Percentiles rank a stretch among this genome's conserved stretches.
Evolutionary conservation across 495 filamentous ascomycete species (phyloP).

Genomic region (Neurospora cerealis): DNA sequence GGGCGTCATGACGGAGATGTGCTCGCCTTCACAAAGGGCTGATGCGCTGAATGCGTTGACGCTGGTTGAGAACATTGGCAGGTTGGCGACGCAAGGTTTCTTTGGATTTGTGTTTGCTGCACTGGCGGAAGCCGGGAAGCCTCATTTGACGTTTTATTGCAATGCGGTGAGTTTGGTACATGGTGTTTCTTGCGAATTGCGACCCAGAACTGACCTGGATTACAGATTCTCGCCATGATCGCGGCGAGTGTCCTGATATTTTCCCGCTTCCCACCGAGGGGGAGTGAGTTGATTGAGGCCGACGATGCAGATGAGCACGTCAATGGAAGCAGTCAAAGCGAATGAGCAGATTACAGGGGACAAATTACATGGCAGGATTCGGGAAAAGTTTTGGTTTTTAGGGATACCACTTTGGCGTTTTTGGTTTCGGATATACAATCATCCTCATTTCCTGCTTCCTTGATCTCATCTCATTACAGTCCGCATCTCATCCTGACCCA

Average conservation of each 20-base stretch:
- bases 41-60: constrained; percentile 49
- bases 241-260: constrained; percentile 37
- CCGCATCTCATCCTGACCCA: not conserved
- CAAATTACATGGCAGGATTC: not conserved
- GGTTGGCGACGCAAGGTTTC: constrained; percentile 39
- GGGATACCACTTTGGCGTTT: not conserved
- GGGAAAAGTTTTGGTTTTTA: not conserved
- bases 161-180: constrained; percentile 37
- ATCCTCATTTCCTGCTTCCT: not conserved
- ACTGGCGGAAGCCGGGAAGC: constrained; percentile 36
- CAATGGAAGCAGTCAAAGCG: not conserved
- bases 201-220: not conserved
- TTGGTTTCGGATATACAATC: not conserved
- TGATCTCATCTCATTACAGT: not conserved
- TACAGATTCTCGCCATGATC: constrained; percentile 33
- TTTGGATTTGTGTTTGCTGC: constrained; percentile 46
- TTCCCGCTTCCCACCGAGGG: constrained; percentile 36
- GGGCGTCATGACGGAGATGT: constrained; percentile 48
- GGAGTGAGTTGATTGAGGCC: constrained; percentile 30
- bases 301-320: constrained; percentile 12
- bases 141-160: constrained; percentile 42
- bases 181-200: not conserved
- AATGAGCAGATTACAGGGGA: not conserved
- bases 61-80: constrained; percentile 44
- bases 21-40: constrained; percentile 31